Evolutionary conservation across 257 asterid genomes (phyloP).

Genomic region (Penstemon barbatus): DNA sequence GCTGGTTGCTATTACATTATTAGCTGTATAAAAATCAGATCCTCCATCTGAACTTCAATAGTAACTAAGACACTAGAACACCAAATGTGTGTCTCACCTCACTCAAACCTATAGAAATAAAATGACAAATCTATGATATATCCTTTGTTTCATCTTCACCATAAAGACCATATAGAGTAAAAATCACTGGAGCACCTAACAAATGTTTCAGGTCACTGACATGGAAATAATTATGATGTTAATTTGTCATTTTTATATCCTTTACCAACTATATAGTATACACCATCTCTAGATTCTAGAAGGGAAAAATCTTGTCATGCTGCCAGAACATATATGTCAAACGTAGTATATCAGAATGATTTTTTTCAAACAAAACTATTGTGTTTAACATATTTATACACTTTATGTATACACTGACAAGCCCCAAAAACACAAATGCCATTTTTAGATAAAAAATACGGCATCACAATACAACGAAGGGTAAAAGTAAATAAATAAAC

Average conservation of each 20-base stretch:
- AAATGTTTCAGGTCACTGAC: not conserved
- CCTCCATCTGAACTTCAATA: not conserved
- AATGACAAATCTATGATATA: too few species aligned
- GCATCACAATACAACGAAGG: not conserved
- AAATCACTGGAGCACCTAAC: not conserved
- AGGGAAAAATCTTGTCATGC: not conserved
- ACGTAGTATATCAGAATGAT: not conserved
- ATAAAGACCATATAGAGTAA: not conserved
- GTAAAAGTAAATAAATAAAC: conserved; percentile 3
- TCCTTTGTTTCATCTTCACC: not conserved
- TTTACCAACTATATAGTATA: not conserved
- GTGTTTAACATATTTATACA: not conserved
- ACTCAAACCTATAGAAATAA: too few species aligned
- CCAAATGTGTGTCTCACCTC: not conserved
- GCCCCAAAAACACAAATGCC: not conserved
- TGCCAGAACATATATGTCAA: not conserved
- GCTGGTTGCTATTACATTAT: not conserved
- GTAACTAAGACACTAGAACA: conserved; percentile 2
- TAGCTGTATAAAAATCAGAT: conserved; percentile 8
- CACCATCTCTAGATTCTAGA: too few species aligned
- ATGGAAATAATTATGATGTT: not conserved
- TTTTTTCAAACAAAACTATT: not conserved
- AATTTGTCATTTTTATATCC: not conserved
- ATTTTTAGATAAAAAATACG: not conserved
- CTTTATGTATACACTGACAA: not conserved